phyloP scores from a whole-genome alignment of 306 rosid genomes.

The Glycine soja region DNA sequence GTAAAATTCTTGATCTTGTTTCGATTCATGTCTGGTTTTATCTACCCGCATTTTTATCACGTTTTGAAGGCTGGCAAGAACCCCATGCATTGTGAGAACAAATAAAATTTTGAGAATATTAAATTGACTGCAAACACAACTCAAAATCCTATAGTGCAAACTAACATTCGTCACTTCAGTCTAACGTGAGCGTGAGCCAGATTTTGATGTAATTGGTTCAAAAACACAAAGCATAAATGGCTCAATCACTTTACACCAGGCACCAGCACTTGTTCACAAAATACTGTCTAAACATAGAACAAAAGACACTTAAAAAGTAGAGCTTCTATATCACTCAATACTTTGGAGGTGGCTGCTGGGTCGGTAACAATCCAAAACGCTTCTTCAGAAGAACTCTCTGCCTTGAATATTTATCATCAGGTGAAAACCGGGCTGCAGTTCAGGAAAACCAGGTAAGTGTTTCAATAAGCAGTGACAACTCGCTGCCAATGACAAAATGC shows the following conservation, averaged over 20 bases:
- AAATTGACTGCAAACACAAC: slow-evolving; percentile 24
- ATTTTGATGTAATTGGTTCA: no score
- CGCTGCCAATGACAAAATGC: no score
- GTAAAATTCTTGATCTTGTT: not conserved
- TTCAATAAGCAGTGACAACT: not conserved
- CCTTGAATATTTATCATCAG: slow-evolving; percentile 84
- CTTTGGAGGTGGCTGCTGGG: slow-evolving; percentile 80
- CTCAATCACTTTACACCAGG: no score
- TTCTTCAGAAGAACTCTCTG: slow-evolving; percentile 88
- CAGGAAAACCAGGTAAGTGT: slow-evolving; percentile 15
- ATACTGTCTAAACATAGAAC: not conserved
- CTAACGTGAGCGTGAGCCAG: not conserved
- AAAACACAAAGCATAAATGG: no score
- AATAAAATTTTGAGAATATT: not conserved
- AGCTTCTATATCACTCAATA: slow-evolving; percentile 53
- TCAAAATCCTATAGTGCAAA: not conserved
- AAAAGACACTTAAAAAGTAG: not conserved
- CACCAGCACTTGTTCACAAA: no score
- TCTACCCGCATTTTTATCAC: not conserved
- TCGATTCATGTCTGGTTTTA: not conserved
- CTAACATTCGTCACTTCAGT: slow-evolving; percentile 18
- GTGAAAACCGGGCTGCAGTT: slow-evolving; percentile 93
- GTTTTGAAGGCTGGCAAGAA: not conserved
- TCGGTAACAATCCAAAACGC: slow-evolving; percentile 92
- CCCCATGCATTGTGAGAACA: not conserved